These are phyloP conservation scores for Protomyces macrosporus DNA, from an alignment of 1,139 yeast genomes.

Conservation along the genomic window DNA sequence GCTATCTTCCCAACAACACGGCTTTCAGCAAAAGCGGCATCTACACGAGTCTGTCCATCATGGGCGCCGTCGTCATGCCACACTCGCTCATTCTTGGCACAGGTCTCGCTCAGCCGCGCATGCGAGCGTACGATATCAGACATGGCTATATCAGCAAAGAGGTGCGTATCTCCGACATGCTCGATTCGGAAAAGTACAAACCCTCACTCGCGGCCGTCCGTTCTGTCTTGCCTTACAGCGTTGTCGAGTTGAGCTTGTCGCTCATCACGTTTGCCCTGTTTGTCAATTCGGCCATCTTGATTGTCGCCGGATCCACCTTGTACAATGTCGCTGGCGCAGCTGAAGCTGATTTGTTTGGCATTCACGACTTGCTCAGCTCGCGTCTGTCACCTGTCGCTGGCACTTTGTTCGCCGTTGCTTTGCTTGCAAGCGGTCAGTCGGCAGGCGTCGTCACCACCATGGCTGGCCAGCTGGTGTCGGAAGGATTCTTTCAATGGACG, in stretches of 20 bases:
- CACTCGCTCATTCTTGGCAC: conserved; percentile 89
- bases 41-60: conserved; percentile 78
- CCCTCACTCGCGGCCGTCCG: conserved; percentile 70
- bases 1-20: conserved; percentile 64
- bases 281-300: conserved; percentile 76
- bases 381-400: conserved; percentile 91
- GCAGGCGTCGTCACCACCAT: conserved; percentile 98
- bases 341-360: conserved; percentile 80
- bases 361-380: conserved; percentile 64
- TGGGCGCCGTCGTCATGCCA: conserved; percentile 98
- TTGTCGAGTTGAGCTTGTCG: conserved; percentile 69
- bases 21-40: conserved; percentile 75
- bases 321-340: conserved; percentile 65
- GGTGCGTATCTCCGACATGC: conserved; percentile 28
- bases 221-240: conserved; percentile 64
- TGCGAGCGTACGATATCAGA: conserved; percentile 70
- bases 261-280: conserved; percentile 75
- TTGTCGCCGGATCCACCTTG: conserved; percentile 79
- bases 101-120: conserved; percentile 84
- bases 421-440: conserved; percentile 91
- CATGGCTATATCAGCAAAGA: conserved; percentile 38
- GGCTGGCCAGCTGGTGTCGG: conserved; percentile 95
- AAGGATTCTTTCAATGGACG: conserved; percentile 83
- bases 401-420: conserved; percentile 81
- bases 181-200: conserved; percentile 43